Conservation (phyloP, 306 rosid genomes). For the Sindora glabra region DNA sequence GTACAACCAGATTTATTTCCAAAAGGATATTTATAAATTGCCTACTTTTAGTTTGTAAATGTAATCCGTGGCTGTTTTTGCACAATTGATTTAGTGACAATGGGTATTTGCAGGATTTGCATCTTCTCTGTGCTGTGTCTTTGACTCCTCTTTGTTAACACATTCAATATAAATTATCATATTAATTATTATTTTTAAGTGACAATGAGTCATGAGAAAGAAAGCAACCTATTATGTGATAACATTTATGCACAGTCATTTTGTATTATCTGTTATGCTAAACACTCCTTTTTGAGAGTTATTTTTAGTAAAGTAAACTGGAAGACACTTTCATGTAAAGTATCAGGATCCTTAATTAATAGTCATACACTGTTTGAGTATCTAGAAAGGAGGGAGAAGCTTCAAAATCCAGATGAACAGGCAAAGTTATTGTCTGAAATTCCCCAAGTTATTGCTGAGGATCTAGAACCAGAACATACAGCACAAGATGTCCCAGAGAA, state of each 20-base stretch:
- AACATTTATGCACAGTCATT: not conserved
- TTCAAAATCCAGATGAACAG: conserved; percentile 57
- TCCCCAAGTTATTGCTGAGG: conserved; percentile 62
- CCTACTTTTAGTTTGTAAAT: not conserved
- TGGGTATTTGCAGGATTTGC: not conserved
- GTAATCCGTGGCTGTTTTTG: not conserved
- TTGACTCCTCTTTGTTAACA: not conserved
- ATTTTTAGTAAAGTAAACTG: not conserved
- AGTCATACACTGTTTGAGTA: conserved; percentile 55
- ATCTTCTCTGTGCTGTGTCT: not conserved
- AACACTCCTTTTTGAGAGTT: not conserved
- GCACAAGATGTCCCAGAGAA: conserved; percentile 23
- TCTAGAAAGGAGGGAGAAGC: conserved; percentile 59
- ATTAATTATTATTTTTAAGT: too few species aligned
- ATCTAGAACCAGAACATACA: conserved; percentile 34
- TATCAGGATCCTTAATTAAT: conserved; percentile 42
- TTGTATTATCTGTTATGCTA: not conserved
- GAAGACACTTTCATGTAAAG: not conserved
- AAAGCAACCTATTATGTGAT: not conserved
- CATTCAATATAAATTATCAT: not conserved
- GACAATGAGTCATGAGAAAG: too few species aligned
- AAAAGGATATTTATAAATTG: not conserved
- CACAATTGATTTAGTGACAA: not conserved
- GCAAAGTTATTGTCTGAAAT: conserved; percentile 49
- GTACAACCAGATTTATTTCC: not conserved